Base-by-base conservation (phyloP, 306 rosid species). In the Cicer arietinum region DNA sequence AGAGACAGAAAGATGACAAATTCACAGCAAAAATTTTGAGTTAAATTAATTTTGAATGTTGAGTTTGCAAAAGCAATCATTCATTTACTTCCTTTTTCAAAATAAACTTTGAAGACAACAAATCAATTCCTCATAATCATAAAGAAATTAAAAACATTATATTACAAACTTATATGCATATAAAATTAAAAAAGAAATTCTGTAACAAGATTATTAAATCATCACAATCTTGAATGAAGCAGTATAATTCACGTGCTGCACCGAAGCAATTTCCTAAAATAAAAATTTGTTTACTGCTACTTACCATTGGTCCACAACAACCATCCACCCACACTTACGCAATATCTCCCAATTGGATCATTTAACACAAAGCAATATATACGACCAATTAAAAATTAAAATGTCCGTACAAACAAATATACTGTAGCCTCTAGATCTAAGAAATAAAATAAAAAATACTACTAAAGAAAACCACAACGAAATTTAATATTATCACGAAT, bases 321-420 rank as follows among this genome's bases (percentile, higher is more conserved):
- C 78, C 0, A 37, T 61, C 50, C 50, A 16, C 48, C 40, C 61
- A 37, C 48, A 61, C 41, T 6, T 47, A 12, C 35, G 9, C 4
- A 11, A 10, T 40, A 57, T 41, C 45, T 43, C 40, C 8, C 35
- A 1, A 45, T 30, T 60, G 48, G 67, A 73, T 25, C 54, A 54
- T 7, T 67, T 52, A 39, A 2, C 40, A 53, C 65, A 16, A 18
- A 66, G 7, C 17, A 3, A 70, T 30, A 47, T 52, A 70, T 52
- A 70, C 37, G 39, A 70, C 75, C 63, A 52, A 51, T 39, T 30
- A 11, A 56, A 57, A 67, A 18, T 56, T 67, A 67, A 52, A 68
- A 54, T 4, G 41, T 7, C 53, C 75, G 18, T 57, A 35, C 47
- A 56, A 56, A 10, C 8, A 10, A 25, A 35, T 12, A 18, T 8